Base-by-base conservation (phyloP, 768 basidiomycete genomes). In the Mycena haematopus region DNA sequence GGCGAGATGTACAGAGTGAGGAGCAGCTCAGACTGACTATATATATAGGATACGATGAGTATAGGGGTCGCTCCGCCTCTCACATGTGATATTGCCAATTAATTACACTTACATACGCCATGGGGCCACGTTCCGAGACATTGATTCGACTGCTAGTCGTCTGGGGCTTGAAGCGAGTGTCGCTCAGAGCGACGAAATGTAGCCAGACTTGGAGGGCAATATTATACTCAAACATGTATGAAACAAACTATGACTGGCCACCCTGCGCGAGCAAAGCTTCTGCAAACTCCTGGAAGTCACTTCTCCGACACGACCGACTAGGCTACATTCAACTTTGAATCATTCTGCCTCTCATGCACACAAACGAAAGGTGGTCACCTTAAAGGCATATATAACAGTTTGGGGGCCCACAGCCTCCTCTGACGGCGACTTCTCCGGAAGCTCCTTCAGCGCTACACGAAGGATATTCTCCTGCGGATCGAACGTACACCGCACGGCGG, bases 301-400 rank as follows among this genome's bases (percentile, higher is more conserved):
- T 74, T 65, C 81, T 85, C 40, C 78, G 78, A 67, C 82, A 81
- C 15, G 78, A 74, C 58, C 85, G 77, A 47, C 80, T 79, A 51
- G 82, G 80, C 82, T 81, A 60, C 14, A 38, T 47, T 45, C 21
- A 53, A 45, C 31, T 35, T 36, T 10, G 15, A 31, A n/a, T 27
- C 13, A 52, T 31, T 15, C 36, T 22, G 29, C 38, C 21, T 49
- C 42, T 27, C 22, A 5, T 9, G 17, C 35, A 38, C 11, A n/a
- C 24, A 0, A n/a, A 6, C 17, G 19, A n/a, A 8, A 47, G 9
- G 46, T 35, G 58, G 76, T 3, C 53, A 88, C 88, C 84, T 86
- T 89, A 49, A 90, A 68, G 2, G 86, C 89, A 66, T 90, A 90
- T 6, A 89, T 73, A 13, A 86, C 83, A 13, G 88, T 66, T 56